These are phyloP conservation scores for Apiospora aurea DNA, from an alignment of 2,329 filamentous ascomycete species.

Conservation along the genomic window DNA sequence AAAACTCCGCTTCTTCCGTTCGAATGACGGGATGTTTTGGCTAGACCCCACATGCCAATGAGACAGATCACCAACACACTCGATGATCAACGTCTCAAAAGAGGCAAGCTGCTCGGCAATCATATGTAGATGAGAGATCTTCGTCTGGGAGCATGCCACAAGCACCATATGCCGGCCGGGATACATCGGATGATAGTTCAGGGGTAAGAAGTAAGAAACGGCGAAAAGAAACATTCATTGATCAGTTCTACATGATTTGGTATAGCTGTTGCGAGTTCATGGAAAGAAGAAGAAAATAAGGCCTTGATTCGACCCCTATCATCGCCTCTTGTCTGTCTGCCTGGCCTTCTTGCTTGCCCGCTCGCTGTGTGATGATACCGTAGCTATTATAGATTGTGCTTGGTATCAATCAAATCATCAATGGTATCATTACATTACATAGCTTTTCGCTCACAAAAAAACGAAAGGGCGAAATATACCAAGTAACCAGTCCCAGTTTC, in stretches of 20 bases:
- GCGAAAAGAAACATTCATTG: not conserved
- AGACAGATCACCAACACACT: constrained; percentile 8
- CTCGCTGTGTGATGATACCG: not conserved
- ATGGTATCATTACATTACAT: constrained; percentile 26
- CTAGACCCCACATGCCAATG: constrained; percentile 10
- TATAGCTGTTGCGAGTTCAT: not conserved
- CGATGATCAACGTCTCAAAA: not conserved
- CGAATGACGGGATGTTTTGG: constrained; percentile 14
- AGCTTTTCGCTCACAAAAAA: constrained; percentile 15
- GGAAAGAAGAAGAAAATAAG: not conserved
- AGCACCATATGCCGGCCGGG: not conserved
- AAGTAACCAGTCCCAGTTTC: constrained; percentile 19
- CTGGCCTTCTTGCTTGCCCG: not conserved
- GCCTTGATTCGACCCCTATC: not conserved
- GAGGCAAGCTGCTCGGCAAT: not conserved
- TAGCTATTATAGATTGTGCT: constrained; percentile 15
- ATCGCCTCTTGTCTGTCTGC: not conserved
- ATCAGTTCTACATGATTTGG: not conserved
- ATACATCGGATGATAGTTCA: not conserved
- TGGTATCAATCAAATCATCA: constrained; percentile 24
- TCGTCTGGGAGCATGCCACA: not conserved
- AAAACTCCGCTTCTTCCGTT: not conserved
- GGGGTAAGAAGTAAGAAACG: not conserved
- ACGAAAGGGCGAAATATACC: constrained; percentile 20
- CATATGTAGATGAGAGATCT: not conserved